Evolutionary conservation across 768 basidiomycete genomes (phyloP), one percentile per base, ranked within the genome.

Genomic region (Tephrocybe sp.): DNA sequence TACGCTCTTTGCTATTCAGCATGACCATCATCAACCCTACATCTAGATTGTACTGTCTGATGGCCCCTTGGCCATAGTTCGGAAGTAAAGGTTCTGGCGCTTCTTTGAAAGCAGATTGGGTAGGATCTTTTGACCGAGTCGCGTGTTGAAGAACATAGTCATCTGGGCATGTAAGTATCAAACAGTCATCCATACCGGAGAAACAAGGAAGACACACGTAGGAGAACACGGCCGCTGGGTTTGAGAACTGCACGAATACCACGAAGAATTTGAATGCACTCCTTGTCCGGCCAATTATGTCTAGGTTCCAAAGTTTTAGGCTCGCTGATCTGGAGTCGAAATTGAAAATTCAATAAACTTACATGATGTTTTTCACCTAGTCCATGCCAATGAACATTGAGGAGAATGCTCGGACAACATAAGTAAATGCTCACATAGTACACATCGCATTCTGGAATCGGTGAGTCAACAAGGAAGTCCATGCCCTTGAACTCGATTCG

Each of bases 51-150:
- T 77, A 77, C 37, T 63, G 61, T n/a, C 68, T 57, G 25, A 68
- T 57, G 23, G 62, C 62, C 2, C 75, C 77, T 13, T 63, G 63
- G 6, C 75, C 75, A 50, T 69, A 77, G 58, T 76, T 77, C 4
- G 76, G 69, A 1, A 78, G 63, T 27, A 80, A 56, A 0, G 76
- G 77, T 43, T 69, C 65, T 0, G 75, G 75, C 3, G 75, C 75
- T 55, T 62, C 54, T 30, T 12, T 37, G 30, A 59, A 53, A 1
- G 31, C 37, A 29, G 50, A 33, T 12, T 52, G 42, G 12, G 34
- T 11, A 30, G 53, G 47, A 13, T 57, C 49, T 6, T 57, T 31
- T 25, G 47, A 41, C 22, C 58, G 55, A 16, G 56, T 53, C 11
- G 59, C 56, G 38, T 63, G 55, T 42, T 65, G 69, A 19, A 72